phyloP scores from a whole-genome alignment of 768 basidiomycete species.

The Termitomyces sp. region DNA sequence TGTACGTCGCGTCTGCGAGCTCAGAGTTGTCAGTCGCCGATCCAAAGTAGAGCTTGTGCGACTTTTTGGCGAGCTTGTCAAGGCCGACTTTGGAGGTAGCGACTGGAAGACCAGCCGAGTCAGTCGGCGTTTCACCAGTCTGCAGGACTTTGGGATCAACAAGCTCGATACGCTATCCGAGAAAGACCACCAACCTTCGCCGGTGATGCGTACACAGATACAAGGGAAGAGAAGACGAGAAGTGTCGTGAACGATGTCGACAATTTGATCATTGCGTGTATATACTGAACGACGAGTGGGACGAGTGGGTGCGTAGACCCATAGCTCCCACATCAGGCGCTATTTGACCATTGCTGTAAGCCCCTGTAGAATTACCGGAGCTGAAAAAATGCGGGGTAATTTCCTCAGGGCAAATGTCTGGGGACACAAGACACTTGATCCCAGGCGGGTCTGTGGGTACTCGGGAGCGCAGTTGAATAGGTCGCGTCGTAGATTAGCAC shows the following conservation, averaged over 20 bases:
- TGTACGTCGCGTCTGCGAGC: slow-evolving; percentile 35
- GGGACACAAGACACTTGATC: neutral
- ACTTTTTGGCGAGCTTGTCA: slow-evolving; percentile 38
- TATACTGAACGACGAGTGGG: neutral
- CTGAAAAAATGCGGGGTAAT: neutral
- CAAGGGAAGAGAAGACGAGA: slow-evolving; percentile 15
- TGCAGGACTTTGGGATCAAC: neutral
- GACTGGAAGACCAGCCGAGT: neutral
- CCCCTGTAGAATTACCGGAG: neutral
- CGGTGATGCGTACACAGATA: neutral
- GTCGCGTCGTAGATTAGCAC: neutral
- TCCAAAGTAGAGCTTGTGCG: slow-evolving; percentile 44
- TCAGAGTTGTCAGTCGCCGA: slow-evolving; percentile 44
- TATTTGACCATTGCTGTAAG: neutral
- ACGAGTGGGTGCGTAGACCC: neutral
- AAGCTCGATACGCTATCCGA: neutral
- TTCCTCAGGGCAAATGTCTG: neutral
- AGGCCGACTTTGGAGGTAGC: slow-evolving; percentile 18
- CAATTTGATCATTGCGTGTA: slow-evolving; percentile 16
- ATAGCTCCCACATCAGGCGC: neutral
- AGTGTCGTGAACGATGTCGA: slow-evolving; percentile 21
- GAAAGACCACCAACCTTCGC: neutral
- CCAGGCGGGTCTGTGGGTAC: neutral
- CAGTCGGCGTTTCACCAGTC: neutral
- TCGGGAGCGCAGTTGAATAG: neutral